phyloP scores from a whole-genome alignment of 257 asterid species.

The Ballota nigra region DNA sequence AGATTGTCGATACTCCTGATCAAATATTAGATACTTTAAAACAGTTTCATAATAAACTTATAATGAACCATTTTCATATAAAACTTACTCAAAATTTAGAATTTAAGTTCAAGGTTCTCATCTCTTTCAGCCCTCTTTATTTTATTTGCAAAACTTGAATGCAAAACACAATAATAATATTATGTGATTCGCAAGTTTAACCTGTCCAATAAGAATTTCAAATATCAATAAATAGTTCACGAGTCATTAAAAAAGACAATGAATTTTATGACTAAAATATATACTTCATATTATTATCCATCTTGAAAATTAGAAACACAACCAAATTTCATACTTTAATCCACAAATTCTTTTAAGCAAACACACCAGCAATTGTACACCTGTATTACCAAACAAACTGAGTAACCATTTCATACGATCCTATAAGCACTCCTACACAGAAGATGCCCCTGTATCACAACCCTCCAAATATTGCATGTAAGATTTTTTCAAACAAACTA shows the following conservation, averaged over 20 bases:
- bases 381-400: constrained; percentile 30
- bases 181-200: constrained; percentile 26
- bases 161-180: constrained; percentile 24
- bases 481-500: neutral
- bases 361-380: constrained; percentile 35
- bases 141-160: too few relatives aligned
- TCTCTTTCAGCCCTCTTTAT: too few relatives aligned
- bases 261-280: neutral
- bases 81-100: too few relatives aligned
- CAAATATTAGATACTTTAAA: too few relatives aligned
- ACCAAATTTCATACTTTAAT: constrained; percentile 7
- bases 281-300: neutral
- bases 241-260: neutral
- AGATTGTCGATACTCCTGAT: too few relatives aligned
- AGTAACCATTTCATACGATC: constrained; percentile 51
- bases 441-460: constrained; percentile 29
- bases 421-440: constrained; percentile 28
- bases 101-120: too few relatives aligned
- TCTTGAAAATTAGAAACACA: neutral
- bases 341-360: constrained; percentile 23
- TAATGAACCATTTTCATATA: too few relatives aligned
- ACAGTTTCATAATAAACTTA: too few relatives aligned
- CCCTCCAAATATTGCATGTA: constrained; percentile 12
- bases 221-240: constrained; percentile 2
- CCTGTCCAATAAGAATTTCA: constrained; percentile 30